Percentiles rank a stretch among this genome's conserved stretches.
Evolutionary conservation across 768 basidiomycete genomes (phyloP).

Genomic region (Mycena vitilis): DNA sequence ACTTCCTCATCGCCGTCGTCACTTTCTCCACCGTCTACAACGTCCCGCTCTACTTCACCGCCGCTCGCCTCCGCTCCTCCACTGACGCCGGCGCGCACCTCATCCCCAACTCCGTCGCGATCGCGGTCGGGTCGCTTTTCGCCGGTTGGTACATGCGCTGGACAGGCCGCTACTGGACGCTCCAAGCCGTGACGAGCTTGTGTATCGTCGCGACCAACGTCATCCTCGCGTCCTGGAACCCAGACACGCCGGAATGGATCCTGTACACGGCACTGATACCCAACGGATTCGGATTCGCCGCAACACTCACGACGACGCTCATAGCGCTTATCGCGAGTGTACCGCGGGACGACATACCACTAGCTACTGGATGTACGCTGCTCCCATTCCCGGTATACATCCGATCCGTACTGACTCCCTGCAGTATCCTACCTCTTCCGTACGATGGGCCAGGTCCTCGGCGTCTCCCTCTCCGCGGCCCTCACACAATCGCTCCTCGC

Average conservation of each 20-base stretch:
- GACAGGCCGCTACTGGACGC: conserved; percentile 36
- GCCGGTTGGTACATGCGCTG: conserved; percentile 66
- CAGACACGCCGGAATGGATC: conserved; percentile 35
- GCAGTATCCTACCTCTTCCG: conserved; percentile 79
- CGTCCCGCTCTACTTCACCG: conserved; percentile 73
- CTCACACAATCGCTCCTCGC: conserved; percentile 71
- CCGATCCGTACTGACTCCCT: too few relatives aligned
- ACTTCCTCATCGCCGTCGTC: conserved; percentile 23
- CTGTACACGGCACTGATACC: conserved; percentile 45
- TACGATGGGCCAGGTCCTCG: conserved; percentile 81
- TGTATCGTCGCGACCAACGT: conserved; percentile 28
- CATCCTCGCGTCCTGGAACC: conserved; percentile 26
- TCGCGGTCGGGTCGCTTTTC: conserved; percentile 71
- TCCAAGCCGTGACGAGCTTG: conserved; percentile 28
- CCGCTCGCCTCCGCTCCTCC: conserved; percentile 64
- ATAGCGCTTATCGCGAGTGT: conserved; percentile 75
- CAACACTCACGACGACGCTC: conserved; percentile 66
- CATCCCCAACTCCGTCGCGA: conserved; percentile 71
- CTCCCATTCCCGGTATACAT: not conserved
- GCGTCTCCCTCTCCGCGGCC: conserved; percentile 74
- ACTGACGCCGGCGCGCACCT: conserved; percentile 71
- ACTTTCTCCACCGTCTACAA: conserved; percentile 64
- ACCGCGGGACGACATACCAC: conserved; percentile 66
- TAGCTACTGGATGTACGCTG: conserved; percentile 75
- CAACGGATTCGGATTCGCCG: conserved; percentile 67